Evolutionary conservation across 2,329 filamentous ascomycete species (phyloP).

Genomic region (Colletotrichum phormii): DNA sequence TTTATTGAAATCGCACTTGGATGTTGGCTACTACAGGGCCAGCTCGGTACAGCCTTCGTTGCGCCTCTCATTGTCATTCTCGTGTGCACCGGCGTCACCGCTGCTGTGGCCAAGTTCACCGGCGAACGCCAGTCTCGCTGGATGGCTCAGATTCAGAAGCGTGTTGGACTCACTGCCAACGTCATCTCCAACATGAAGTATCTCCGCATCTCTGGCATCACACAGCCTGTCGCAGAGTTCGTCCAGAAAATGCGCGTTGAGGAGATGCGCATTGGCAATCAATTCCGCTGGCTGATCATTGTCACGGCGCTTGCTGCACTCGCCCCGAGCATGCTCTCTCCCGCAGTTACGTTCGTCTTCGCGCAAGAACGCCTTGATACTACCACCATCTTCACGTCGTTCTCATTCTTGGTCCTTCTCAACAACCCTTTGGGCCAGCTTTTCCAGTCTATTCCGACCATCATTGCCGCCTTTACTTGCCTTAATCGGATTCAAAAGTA

Average conservation of each 20-base stretch:
- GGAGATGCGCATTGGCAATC: slow-evolving; percentile 41
- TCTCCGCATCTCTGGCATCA: slow-evolving; percentile 46
- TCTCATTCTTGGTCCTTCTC: slow-evolving; percentile 50
- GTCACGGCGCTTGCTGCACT: slow-evolving; percentile 46
- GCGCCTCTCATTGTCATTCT: slow-evolving; percentile 46
- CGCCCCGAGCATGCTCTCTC: slow-evolving; percentile 49
- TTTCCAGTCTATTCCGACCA: slow-evolving; percentile 46
- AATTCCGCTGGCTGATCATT: slow-evolving; percentile 42
- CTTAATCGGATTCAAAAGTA: slow-evolving; percentile 50
- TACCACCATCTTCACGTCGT: slow-evolving; percentile 44
- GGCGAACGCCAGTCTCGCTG: slow-evolving; percentile 43
- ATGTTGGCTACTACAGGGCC: slow-evolving; percentile 46
- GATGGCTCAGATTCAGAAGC: slow-evolving; percentile 45
- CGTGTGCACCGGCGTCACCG: slow-evolving; percentile 38
- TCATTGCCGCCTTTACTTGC: slow-evolving; percentile 48
- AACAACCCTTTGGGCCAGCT: slow-evolving; percentile 45
- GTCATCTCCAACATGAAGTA: slow-evolving; percentile 44
- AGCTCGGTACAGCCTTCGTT: slow-evolving; percentile 47
- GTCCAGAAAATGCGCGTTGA: slow-evolving; percentile 41
- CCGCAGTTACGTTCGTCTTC: slow-evolving; percentile 47
- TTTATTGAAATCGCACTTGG: slow-evolving; percentile 47
- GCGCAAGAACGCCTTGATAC: slow-evolving; percentile 40
- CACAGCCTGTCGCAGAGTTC: slow-evolving; percentile 39
- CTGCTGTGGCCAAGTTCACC: slow-evolving; percentile 34
- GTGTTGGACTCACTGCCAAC: slow-evolving; percentile 41